Conservation (phyloP, 495 filamentous ascomycete species). For the Acidomyces sp. region DNA sequence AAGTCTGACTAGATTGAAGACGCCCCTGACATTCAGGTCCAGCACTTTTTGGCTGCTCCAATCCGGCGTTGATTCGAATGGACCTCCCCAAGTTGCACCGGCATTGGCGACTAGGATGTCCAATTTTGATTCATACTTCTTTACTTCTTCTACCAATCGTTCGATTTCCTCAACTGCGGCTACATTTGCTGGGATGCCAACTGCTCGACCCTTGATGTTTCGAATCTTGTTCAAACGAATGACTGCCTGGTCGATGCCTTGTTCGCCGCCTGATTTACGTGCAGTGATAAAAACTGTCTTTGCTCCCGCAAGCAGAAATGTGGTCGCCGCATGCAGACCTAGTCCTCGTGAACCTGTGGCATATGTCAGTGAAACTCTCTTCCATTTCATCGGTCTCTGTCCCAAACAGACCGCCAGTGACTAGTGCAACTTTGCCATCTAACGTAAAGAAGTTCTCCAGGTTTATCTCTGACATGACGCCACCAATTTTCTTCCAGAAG, state of each 20-base stretch:
- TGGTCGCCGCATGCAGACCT: conserved; percentile 32
- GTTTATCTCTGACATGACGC: conserved; percentile 30
- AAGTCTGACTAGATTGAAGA: conserved; percentile 28
- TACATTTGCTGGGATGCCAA: conserved; percentile 33
- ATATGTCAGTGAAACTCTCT: conserved; percentile 13
- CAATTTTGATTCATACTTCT: conserved; percentile 25
- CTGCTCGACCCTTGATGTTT: conserved; percentile 27
- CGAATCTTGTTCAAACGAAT: conserved; percentile 29
- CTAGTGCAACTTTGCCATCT: conserved; percentile 33
- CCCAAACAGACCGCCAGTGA: conserved; percentile 27
- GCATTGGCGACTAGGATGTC: conserved; percentile 34
- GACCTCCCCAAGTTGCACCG: conserved; percentile 32
- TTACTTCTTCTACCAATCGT: conserved; percentile 27
- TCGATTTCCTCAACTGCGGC: conserved; percentile 29
- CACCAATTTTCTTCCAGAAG: no score
- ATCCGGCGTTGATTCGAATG: conserved; percentile 33
- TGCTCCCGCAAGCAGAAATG: conserved; percentile 31
- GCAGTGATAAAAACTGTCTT: conserved; percentile 32
- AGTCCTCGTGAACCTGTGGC: conserved; percentile 29
- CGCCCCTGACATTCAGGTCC: conserved; percentile 33
- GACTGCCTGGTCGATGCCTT: conserved; percentile 33
- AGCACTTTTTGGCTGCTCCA: conserved; percentile 29
- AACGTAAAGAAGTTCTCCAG: conserved; percentile 30
- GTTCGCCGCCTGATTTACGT: conserved; percentile 25
- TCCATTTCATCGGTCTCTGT: no score